Conservation (phyloP, 2,329 filamentous ascomycete genomes). For the Diplodia intermedia region DNA sequence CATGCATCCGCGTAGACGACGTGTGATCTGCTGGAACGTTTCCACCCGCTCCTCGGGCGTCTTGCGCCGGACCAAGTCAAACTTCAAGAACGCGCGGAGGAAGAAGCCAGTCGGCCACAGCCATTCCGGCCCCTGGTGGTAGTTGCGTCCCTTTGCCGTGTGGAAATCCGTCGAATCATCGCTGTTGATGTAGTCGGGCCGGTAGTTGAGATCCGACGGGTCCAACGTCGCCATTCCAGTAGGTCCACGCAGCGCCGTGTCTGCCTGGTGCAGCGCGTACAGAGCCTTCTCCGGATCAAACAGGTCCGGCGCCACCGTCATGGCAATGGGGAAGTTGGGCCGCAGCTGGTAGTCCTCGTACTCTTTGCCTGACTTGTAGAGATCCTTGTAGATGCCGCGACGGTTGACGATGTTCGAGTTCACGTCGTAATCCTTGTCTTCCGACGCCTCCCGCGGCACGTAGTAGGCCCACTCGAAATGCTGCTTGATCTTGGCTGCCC, state of each 20-base stretch:
- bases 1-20: slow-evolving; percentile 82
- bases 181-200: slow-evolving; percentile 91
- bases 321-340: slow-evolving; percentile 92
- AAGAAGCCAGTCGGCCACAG: slow-evolving; percentile 97
- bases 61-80: slow-evolving; percentile 77
- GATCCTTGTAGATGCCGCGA: slow-evolving; percentile 96
- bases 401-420: slow-evolving; percentile 83
- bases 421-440: slow-evolving; percentile 81
- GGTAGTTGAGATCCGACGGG: slow-evolving; percentile 89
- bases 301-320: slow-evolving; percentile 89
- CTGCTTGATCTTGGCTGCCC: slow-evolving; percentile 78
- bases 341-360: slow-evolving; percentile 98
- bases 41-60: slow-evolving; percentile 75
- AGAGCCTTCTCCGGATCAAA: slow-evolving; percentile 83
- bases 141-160: slow-evolving; percentile 93
- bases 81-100: slow-evolving; percentile 86
- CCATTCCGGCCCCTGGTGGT: slow-evolving; percentile 98
- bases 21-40: slow-evolving; percentile 92
- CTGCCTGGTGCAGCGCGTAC: slow-evolving; percentile 78
- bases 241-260: slow-evolving; percentile 80
- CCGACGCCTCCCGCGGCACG: slow-evolving; percentile 71
- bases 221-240: slow-evolving; percentile 96
- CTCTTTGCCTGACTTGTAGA: slow-evolving; percentile 91
- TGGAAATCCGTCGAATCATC: slow-evolving; percentile 92
- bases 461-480: slow-evolving; percentile 96